A percentile compares a stretch with the other conserved stretches of the same genome.
Conservation (phyloP, 192 early-diverging fungal species). For the Ambispora gerdemannii region DNA sequence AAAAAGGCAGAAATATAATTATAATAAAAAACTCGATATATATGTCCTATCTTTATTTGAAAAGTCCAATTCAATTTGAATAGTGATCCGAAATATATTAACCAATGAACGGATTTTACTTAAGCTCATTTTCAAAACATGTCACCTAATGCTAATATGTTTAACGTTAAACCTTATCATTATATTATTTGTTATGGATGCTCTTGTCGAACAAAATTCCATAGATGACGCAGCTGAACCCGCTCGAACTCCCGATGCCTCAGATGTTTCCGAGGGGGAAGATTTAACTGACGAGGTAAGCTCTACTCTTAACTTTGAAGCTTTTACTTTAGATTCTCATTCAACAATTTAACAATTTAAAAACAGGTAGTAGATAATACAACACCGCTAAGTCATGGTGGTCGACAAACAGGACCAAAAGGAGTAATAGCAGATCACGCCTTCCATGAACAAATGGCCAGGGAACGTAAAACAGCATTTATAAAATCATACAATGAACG, state of each 20-base stretch:
- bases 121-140: too few relatives aligned
- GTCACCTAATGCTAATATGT: too few relatives aligned
- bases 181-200: slow-evolving; percentile 10
- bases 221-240: slow-evolving; percentile 25
- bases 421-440: slow-evolving; percentile 55
- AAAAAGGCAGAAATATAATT: too few relatives aligned
- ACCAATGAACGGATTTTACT: too few relatives aligned
- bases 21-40: too few relatives aligned
- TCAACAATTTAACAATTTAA: background rate
- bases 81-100: too few relatives aligned
- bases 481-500: slow-evolving; percentile 43
- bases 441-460: slow-evolving; percentile 41
- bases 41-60: too few relatives aligned
- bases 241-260: background rate
- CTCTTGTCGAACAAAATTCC: slow-evolving; percentile 16
- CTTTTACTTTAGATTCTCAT: background rate
- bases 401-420: slow-evolving; percentile 50
- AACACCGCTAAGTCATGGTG: slow-evolving; percentile 13
- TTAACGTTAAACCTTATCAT: background rate
- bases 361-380: too few relatives aligned
- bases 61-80: background rate
- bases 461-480: slow-evolving; percentile 31
- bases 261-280: slow-evolving; percentile 19
- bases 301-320: background rate
- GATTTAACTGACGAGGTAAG: background rate